Percentiles rank a stretch among this genome's conserved stretches.
Conservation (phyloP, 495 filamentous ascomycete genomes). For the Trypethelium eluteriae region DNA sequence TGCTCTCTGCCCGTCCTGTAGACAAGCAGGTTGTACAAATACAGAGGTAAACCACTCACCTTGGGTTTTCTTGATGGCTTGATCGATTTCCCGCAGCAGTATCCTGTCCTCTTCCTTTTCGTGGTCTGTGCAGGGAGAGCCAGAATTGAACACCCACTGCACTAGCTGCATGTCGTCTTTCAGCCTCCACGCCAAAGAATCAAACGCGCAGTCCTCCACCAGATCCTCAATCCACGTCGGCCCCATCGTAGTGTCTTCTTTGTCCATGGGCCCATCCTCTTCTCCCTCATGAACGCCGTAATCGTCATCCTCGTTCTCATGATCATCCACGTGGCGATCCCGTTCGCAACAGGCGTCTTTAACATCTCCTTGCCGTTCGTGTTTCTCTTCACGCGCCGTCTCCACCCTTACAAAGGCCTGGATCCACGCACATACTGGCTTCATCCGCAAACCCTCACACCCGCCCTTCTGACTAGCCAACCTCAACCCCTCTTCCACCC, state of each 20-base stretch:
- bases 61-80: not conserved
- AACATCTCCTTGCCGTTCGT: too few species aligned
- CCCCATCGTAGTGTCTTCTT: not conserved
- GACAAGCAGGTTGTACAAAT: not conserved
- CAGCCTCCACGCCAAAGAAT: not conserved
- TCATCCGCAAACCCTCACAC: not conserved
- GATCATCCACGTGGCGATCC: not conserved
- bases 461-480: not conserved
- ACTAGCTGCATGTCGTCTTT: not conserved
- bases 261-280: not conserved
- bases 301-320: not conserved
- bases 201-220: conserved; percentile 1
- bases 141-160: not conserved
- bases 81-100: not conserved
- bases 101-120: not conserved
- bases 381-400: not conserved
- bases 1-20: not conserved
- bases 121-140: not conserved
- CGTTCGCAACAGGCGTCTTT: not conserved
- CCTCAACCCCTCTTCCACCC: not conserved
- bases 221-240: not conserved
- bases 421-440: not conserved
- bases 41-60: not conserved
- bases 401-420: not conserved
- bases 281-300: not conserved